These are phyloP conservation scores for Stephanodiscus minutulus DNA, from an alignment of 108 stramenopile genomes.

Conservation along the genomic window DNA sequence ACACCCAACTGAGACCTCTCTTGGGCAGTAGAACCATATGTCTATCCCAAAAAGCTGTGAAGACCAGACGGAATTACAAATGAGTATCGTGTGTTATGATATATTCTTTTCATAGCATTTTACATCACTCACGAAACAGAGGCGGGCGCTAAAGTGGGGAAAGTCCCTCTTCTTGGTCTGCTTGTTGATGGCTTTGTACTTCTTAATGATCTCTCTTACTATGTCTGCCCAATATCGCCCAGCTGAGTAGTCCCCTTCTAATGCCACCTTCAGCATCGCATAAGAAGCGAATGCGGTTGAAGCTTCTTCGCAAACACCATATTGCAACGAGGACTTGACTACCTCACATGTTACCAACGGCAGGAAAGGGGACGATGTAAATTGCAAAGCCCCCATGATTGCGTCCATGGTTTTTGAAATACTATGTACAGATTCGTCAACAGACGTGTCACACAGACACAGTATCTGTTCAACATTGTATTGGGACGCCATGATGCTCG, in stretches of 20 bases:
- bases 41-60: not conserved
- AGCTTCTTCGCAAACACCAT: slow-evolving; percentile 13
- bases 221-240: slow-evolving; percentile 12
- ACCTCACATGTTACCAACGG: slow-evolving; percentile 17
- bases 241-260: slow-evolving; percentile 5
- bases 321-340: slow-evolving; percentile 10
- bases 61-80: not conserved
- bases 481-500: slow-evolving; percentile 9
- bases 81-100: not conserved
- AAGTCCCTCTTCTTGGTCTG: not conserved
- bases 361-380: slow-evolving; percentile 1
- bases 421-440: not conserved
- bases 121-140: not conserved
- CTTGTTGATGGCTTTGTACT: not conserved
- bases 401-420: slow-evolving; percentile 2
- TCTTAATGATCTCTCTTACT: not conserved
- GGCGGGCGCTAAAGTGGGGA: no score
- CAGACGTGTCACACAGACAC: not conserved
- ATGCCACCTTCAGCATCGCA: slow-evolving; percentile 2
- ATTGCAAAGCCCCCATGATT: not conserved
- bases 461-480: slow-evolving; percentile 11
- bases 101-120: slow-evolving; percentile 2
- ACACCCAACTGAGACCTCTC: not conserved
- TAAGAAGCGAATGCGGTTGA: slow-evolving; percentile 6
- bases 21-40: no score